Evolutionary conservation across 139 green algal genomes (phyloP), one percentile per base, ranked within the genome.

Genomic region (Tetratostichococcus sp.): DNA sequence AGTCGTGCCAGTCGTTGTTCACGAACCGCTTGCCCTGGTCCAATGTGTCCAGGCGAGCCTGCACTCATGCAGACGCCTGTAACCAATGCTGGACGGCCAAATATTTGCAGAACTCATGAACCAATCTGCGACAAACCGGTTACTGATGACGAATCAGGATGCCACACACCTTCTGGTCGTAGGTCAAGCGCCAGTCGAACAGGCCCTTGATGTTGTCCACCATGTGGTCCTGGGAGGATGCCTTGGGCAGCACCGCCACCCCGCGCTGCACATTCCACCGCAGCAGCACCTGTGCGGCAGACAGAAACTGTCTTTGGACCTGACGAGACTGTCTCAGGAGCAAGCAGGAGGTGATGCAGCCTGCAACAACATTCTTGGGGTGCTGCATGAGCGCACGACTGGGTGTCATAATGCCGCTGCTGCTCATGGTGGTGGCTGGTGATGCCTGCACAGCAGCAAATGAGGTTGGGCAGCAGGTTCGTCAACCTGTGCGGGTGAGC

Each of bases 231-330:
- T 69, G 33, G 23, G 71, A 83, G 16, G 73, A 69, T 16, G 81
- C 81, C 76, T 92, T 91, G 57, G 87, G 85, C 22, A 96, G 89
- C 43, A 93, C 89, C 8, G 85, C 69, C 34, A 94, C 86, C 0
- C 91, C 92, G 22, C 92, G 85, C 87, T 97, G 92, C 75, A 92
- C 83, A 77, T 93, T 94, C 90, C 91, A 97, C 74, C 85, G 86
- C 34, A 96, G 73, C 57, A 92, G 77, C 34, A 96, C 87, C 88
- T 97, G 86, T 78, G 43, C 11, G 17, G 50, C 50, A 23, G 50
- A 26, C 50, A 62, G 50, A 26, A 69, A 43, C 5, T 4, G 43
- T n/a, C 14, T 50, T 50, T n/a, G n/a, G n/a, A n/a, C n/a, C n/a
- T n/a, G n/a, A n/a, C n/a, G n/a, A n/a, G n/a, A n/a, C n/a, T n/a